phyloP scores from a whole-genome alignment of 352 stramenopile genomes.

The Pythium sp. region DNA sequence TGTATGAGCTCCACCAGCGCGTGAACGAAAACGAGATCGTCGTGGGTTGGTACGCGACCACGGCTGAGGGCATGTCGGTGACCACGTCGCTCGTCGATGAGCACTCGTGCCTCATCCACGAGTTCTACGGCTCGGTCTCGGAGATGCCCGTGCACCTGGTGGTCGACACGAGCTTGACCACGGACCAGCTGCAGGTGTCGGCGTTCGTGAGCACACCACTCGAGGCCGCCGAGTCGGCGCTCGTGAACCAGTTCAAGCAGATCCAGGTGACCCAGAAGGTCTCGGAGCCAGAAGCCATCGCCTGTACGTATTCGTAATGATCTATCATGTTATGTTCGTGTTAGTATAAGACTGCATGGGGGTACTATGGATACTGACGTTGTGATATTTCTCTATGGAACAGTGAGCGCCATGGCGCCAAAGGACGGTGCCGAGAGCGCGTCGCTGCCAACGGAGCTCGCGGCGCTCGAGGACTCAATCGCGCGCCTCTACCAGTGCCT shows the following conservation, averaged over 20 bases:
- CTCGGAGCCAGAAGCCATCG: conserved; percentile 93
- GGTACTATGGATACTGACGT: background rate
- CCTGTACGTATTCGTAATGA: conserved; percentile 54
- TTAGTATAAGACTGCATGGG: background rate
- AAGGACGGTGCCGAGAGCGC: conserved; percentile 34
- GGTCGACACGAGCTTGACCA: conserved; percentile 89
- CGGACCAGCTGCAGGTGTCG: conserved; percentile 84
- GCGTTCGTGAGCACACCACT: conserved; percentile 91
- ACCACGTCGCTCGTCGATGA: conserved; percentile 85
- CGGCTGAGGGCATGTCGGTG: conserved; percentile 27
- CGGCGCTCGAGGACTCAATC: conserved; percentile 78
- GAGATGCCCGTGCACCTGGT: conserved; percentile 93
- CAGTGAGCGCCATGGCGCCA: conserved; percentile 74
- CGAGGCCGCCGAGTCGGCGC: conserved; percentile 83
- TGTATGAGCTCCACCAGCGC: conserved; percentile 94
- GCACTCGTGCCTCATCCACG: conserved; percentile 96
- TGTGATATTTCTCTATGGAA: background rate
- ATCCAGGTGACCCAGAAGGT: conserved; percentile 91
- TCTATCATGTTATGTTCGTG: background rate
- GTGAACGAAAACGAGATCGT: conserved; percentile 95
- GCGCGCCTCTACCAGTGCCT: conserved; percentile 90
- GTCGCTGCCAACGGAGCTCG: conserved; percentile 72
- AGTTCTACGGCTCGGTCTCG: conserved; percentile 96
- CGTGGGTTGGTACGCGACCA: conserved; percentile 96
- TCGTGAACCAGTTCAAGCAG: conserved; percentile 94